Percentiles rank a stretch among this genome's conserved stretches.
These are phyloP conservation scores for Porphyrellus sp. DNA, from an alignment of 1,284 basidiomycete genomes.

Conservation along the genomic window DNA sequence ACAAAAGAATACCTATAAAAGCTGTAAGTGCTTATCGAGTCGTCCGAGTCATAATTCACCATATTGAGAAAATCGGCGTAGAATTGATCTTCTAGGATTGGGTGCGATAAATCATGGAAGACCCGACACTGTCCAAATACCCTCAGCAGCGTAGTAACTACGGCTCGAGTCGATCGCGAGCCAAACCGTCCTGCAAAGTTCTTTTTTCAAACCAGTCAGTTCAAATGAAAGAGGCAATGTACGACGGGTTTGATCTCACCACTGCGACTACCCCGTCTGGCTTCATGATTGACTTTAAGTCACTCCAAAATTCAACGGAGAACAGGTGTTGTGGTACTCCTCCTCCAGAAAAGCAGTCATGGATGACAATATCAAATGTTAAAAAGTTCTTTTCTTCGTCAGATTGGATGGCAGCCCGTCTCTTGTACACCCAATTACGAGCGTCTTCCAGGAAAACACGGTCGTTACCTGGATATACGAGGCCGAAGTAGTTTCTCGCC, in stretches of 20 bases:
- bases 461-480: constrained; percentile 56
- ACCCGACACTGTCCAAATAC: constrained; percentile 75
- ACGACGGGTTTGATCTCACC: constrained; percentile 45
- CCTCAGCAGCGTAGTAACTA: constrained; percentile 64
- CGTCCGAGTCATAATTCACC: constrained; percentile 42
- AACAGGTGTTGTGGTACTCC: constrained; percentile 80
- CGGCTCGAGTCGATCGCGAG: constrained; percentile 61
- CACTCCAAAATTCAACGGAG: constrained; percentile 77
- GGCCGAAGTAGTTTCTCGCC: constrained; percentile 72
- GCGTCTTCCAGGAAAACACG: constrained; percentile 77
- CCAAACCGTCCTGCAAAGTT: constrained; percentile 70
- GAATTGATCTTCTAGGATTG: constrained; percentile 43
- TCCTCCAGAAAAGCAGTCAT: constrained; percentile 92
- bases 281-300: constrained; percentile 62
- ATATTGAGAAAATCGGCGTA: constrained; percentile 69
- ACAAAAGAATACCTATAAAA: constrained; percentile 72
- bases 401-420: constrained; percentile 34
- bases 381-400: constrained; percentile 30
- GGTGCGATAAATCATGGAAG: constrained; percentile 66
- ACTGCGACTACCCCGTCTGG: constrained; percentile 76
- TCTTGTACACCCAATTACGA: constrained; percentile 54
- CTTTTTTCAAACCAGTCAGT: constrained; percentile 42
- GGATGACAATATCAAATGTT: constrained; percentile 75
- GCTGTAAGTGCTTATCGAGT: constrained; percentile 10
- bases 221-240: background rate